Percentiles rank a stretch among this genome's conserved stretches.
These are phyloP conservation scores for Phytophthora chlamydospora DNA, from an alignment of 352 stramenopile genomes.

Conservation along the genomic window DNA sequence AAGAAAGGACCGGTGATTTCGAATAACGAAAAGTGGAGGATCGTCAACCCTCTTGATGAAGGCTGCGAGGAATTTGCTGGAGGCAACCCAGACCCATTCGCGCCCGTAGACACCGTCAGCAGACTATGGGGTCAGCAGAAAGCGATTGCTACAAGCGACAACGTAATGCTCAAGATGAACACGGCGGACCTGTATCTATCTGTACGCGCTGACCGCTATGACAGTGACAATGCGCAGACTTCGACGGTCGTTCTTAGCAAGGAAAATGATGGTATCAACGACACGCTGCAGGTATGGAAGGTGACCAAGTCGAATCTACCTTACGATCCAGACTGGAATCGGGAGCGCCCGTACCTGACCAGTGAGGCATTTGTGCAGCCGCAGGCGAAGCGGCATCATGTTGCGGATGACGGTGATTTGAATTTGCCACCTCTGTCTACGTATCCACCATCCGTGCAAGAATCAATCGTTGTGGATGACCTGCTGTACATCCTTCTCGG, in stretches of 20 bases:
- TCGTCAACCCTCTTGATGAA: constrained; percentile 60
- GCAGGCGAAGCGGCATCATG: constrained; percentile 49
- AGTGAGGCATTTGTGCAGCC: constrained; percentile 64
- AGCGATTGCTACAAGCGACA: constrained; percentile 67
- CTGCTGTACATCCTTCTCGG: constrained; percentile 83
- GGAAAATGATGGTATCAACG: constrained; percentile 54
- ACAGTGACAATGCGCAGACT: constrained; percentile 11
- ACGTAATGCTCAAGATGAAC: constrained; percentile 76
- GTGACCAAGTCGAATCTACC: constrained; percentile 89
- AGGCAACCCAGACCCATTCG: constrained; percentile 46
- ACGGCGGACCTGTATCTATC: constrained; percentile 66
- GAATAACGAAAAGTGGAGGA: constrained; percentile 80
- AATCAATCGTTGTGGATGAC: constrained; percentile 85
- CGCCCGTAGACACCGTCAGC: constrained; percentile 44
- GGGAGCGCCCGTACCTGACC: constrained; percentile 81
- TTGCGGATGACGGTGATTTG: constrained; percentile 43
- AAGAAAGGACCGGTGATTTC: constrained; percentile 83
- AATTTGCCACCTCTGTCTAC: constrained; percentile 74
- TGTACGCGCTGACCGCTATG: constrained; percentile 30
- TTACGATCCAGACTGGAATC: constrained; percentile 87
- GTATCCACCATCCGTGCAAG: constrained; percentile 77
- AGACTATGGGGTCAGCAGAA: constrained; percentile 70
- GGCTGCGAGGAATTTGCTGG: constrained; percentile 20
- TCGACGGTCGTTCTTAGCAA: constrained; percentile 50
- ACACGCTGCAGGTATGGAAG: constrained; percentile 77